These are phyloP conservation scores for Suillus plorans DNA, from an alignment of 768 basidiomycete species.

Conservation along the genomic window DNA sequence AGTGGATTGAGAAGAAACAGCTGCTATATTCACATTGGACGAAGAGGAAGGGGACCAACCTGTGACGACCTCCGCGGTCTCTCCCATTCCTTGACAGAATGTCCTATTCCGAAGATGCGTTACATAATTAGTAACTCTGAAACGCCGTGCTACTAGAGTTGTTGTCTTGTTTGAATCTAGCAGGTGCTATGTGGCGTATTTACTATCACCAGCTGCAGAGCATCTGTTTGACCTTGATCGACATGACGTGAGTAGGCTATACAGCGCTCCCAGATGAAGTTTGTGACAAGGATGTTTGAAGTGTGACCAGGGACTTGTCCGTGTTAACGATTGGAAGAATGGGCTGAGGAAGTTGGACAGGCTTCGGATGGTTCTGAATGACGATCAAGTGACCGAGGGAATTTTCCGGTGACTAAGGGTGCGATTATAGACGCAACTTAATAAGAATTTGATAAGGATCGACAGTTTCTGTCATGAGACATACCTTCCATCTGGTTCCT, in stretches of 20 bases:
- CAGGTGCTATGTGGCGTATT: not conserved
- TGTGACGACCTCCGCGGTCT: not conserved
- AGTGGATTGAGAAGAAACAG: not conserved
- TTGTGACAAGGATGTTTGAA: too few relatives aligned
- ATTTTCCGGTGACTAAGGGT: not conserved
- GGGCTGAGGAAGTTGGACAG: too few relatives aligned
- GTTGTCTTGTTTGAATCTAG: not conserved
- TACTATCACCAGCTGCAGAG: not conserved
- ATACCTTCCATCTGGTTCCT: not conserved
- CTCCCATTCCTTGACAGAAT: conserved; percentile 3
- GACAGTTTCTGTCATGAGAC: not conserved
- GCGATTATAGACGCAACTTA: not conserved
- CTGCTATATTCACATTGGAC: not conserved
- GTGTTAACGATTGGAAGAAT: too few relatives aligned
- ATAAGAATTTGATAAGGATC: not conserved
- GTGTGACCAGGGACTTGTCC: too few relatives aligned
- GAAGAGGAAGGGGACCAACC: not conserved
- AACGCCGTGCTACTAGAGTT: not conserved
- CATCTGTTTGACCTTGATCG: not conserved
- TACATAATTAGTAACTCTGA: not conserved
- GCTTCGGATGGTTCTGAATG: too few relatives aligned
- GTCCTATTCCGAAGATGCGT: not conserved
- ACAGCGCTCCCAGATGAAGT: not conserved
- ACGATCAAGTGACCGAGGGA: not conserved
- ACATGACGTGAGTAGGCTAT: not conserved